These are phyloP conservation scores for Leishmania turanica DNA, from an alignment of 208 protist genomes.

Conservation along the genomic window DNA sequence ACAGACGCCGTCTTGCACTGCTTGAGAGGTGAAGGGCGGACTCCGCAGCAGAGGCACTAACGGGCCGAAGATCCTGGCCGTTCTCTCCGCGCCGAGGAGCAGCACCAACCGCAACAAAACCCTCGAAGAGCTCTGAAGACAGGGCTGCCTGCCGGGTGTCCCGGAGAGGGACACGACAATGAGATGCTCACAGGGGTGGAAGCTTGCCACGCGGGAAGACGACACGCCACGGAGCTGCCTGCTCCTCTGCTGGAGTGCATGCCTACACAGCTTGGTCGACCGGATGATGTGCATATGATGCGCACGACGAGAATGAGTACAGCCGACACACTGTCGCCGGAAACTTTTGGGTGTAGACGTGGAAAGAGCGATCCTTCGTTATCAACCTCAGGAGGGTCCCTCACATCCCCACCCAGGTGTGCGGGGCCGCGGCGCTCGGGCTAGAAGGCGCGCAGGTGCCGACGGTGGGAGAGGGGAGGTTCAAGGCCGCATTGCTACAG, in stretches of 20 bases:
- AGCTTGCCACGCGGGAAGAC: neutral
- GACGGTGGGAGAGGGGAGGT: neutral
- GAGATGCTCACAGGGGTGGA: neutral
- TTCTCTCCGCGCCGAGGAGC: neutral
- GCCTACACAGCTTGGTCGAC: neutral
- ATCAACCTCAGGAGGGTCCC: neutral
- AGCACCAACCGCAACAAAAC: neutral
- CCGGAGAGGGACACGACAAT: neutral
- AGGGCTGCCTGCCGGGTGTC: neutral
- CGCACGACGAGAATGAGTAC: no score
- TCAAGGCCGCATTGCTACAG: neutral
- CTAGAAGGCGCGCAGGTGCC: neutral
- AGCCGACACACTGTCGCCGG: neutral
- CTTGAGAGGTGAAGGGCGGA: neutral
- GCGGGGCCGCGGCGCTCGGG: neutral
- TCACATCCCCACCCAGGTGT: neutral
- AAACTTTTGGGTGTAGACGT: neutral
- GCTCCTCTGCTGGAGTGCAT: neutral
- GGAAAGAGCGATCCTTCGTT: neutral
- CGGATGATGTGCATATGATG: no score
- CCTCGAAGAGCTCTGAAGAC: neutral
- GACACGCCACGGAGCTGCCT: neutral
- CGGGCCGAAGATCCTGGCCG: neutral
- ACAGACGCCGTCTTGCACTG: neutral
- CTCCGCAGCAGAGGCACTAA: neutral